Evolutionary conservation across 495 filamentous ascomycete genomes (phyloP), one percentile per base, ranked within the genome.

Genomic region (Talaromyces nanjingensis): DNA sequence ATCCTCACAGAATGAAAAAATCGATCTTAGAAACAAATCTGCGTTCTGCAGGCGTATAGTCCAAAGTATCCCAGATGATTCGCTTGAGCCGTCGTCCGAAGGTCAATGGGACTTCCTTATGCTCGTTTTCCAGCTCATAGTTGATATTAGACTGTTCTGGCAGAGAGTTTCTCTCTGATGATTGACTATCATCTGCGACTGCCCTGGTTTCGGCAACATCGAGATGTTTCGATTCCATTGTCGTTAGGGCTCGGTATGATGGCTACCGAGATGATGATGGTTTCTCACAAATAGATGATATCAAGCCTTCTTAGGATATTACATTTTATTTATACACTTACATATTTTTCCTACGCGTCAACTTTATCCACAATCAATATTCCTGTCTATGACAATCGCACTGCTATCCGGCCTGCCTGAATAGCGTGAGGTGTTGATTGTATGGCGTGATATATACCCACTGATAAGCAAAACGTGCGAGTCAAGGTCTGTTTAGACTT

Each of bases 1-100:
- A 31, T 18, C 14, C 31, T 31, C 12, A 59, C 57, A 59, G 20
- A 4, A 59, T 59, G 5, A 59, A 59, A 37, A 59, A 59, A 22
- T 59, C 57, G 9, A 59, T 59, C 31, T 59, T 59, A 4, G 57
- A 59, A 22, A 59, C 20, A 22, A 59, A 59, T 37, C 18, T 33
- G 16, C 57, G 31, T 22, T 59, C 57, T 59, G 31, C 57, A 3
- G 57, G 57, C 4, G 57, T 14, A 12, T 59, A 59, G 33, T 59
- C 57, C 6, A 59, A 39, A 20, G 57, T 34, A 16, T 59, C 57
- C 57, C 57, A 59, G 20, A 59, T 6, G 5, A 59, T 22, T n/a
- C 42, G 29, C 20, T 59, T 42, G 16, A 59, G 4, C 20, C 57
- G 57, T 5, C 12, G 27, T 4, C 57, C 7, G 31, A 59, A 34